Conservation (phyloP, 805 yeast genomes). For the Zygotorulaspora chibaensis region DNA sequence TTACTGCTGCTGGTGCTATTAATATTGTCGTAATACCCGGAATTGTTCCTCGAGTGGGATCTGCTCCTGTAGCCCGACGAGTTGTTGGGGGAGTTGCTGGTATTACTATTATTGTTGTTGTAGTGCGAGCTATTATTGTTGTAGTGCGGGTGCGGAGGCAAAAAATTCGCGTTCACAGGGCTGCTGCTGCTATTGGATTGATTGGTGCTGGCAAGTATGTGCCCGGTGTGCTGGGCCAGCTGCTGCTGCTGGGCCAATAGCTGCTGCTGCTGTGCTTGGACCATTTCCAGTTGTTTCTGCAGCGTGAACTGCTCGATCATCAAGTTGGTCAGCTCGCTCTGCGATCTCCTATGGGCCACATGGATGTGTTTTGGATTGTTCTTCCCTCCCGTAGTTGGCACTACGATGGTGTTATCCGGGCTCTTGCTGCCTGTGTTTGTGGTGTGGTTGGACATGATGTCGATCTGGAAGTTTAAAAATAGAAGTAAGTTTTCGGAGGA, state of each 20-base stretch:
- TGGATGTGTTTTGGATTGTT: slow-evolving; percentile 62
- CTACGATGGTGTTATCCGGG: slow-evolving; percentile 22
- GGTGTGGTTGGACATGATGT: slow-evolving; percentile 5
- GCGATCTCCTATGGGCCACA: slow-evolving; percentile 95
- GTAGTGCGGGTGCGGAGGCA: slow-evolving; percentile 31
- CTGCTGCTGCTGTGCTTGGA: slow-evolving; percentile 90
- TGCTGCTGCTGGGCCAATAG: slow-evolving; percentile 39
- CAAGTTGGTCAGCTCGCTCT: slow-evolving; percentile 87
- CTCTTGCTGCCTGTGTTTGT: slow-evolving; percentile 10
- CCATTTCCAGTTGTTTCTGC: slow-evolving; percentile 88
- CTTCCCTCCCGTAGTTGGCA: slow-evolving; percentile 35
- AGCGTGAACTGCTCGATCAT: slow-evolving; percentile 86
- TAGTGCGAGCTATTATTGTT: slow-evolving; percentile 7
- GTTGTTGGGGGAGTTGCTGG: slow-evolving; percentile 11
- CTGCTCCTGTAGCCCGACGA: slow-evolving; percentile 29
- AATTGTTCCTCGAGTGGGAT: slow-evolving; percentile 36
- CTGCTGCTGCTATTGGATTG: slow-evolving; percentile 11
- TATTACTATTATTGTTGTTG: slow-evolving; percentile 1
- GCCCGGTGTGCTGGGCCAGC: slow-evolving; percentile 55
- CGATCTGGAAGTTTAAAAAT: neutral
- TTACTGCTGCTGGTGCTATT: slow-evolving; percentile 13
- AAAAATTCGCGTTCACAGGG: slow-evolving; percentile 16
- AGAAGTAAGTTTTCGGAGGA: neutral
- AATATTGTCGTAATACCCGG: slow-evolving; percentile 29
- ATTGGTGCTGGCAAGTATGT: slow-evolving; percentile 34